Base-by-base conservation (phyloP, 768 basidiomycete species). In the Tephrocybe sp. region DNA sequence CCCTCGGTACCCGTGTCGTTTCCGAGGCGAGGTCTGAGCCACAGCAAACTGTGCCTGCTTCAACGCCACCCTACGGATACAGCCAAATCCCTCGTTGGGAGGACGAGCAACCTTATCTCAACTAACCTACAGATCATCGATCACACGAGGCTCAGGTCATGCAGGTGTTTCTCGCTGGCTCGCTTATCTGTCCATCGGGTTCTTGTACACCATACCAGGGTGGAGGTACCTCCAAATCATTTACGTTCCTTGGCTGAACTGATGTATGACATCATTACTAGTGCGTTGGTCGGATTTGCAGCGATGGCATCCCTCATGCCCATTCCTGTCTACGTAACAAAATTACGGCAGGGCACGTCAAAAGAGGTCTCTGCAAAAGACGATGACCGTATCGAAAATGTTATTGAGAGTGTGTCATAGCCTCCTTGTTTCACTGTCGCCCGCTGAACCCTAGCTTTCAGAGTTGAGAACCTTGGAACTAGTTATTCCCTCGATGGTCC, bases 31-130 rank as follows among this genome's bases (percentile, higher is more conserved):
- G 32, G 16, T n/a, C 36, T 1, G 47, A 47, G 30, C 17, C 57
- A 53, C 53, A 17, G 22, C 55, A 17, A 33, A 34, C 8, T 1
- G 32, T 11, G 39, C 17, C 7, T 19, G n/a, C 2, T 14, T 13
- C 33, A 34, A 45, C 5, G 9, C 30, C 11, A 20, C 19, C 44
- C 52, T 19, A 33, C 33, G 11, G 43, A 44, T 10, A 30, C 31
- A 14, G 26, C 42, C 6, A 54, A 45, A 20, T 53, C 63, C 17
- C 64, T 87, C 16, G 76, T 82, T 30, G 88, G 89, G 5, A 85
- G 80, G 60, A 83, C 90, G 64, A 90, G 86, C 64, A 90, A 88
- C 48, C 66, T 89, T 5, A 77, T 88, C 23, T 81, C 86, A 9
- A 80, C 83, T 1, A 87, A 91, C 64, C 45, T 74, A 52, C 54